Evolutionary conservation across 2,329 filamentous ascomycete genomes (phyloP).

Genomic region (Pseudogymnoascus sp.): DNA sequence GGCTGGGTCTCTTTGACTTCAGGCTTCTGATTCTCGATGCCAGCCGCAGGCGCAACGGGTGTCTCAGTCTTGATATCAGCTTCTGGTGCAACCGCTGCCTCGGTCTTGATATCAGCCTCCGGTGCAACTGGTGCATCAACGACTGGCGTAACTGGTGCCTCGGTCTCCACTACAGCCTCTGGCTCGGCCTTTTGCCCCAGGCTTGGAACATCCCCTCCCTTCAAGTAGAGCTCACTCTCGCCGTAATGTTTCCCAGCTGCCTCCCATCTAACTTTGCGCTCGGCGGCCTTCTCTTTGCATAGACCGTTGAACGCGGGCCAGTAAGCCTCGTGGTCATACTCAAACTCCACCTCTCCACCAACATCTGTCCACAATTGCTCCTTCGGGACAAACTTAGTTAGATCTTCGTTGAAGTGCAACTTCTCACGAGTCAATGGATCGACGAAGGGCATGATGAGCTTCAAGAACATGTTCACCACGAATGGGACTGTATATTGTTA

Average conservation of each 20-base stretch:
- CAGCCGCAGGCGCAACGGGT: not conserved
- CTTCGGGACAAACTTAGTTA: constrained; percentile 70
- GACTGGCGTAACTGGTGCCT: not conserved
- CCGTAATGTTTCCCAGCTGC: constrained; percentile 73
- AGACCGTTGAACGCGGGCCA: constrained; percentile 78
- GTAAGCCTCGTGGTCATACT: constrained; percentile 81
- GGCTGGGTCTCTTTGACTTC: not conserved
- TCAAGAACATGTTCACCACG: constrained; percentile 90
- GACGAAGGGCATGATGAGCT: constrained; percentile 91
- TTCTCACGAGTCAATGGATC: constrained; percentile 90
- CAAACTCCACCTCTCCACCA: constrained; percentile 75
- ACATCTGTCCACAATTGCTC: constrained; percentile 71
- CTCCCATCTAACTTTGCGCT: constrained; percentile 63
- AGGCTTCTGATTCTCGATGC: constrained; percentile 8
- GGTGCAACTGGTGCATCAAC: not conserved
- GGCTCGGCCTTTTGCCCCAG: constrained; percentile 10
- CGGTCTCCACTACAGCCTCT: not conserved
- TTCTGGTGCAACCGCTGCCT: not conserved
- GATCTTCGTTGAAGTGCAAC: constrained; percentile 94
- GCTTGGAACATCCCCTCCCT: constrained; percentile 41
- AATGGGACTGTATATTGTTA: constrained; percentile 60
- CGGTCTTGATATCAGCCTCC: not conserved
- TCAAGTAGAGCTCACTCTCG: constrained; percentile 81
- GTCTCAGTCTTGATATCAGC: not conserved
- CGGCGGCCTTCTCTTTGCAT: constrained; percentile 55